Evolutionary conservation across 768 basidiomycete species (phyloP).

Genomic region (Collybia mongolica): DNA sequence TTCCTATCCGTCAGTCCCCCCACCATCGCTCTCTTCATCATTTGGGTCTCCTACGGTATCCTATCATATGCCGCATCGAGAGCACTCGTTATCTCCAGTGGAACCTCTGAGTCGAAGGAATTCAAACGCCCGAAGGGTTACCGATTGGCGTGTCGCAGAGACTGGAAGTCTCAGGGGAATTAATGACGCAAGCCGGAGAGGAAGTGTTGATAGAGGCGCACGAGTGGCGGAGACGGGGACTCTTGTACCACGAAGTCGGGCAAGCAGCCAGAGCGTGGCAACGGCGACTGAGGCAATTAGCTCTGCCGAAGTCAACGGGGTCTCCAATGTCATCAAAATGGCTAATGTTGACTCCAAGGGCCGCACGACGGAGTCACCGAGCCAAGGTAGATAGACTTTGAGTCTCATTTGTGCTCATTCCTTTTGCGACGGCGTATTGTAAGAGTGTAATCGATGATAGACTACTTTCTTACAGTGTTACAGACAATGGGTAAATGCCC

Average conservation of each 20-base stretch:
- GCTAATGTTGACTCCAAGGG: constrained; percentile 5
- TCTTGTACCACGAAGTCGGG: constrained; percentile 47
- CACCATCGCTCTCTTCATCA: constrained; percentile 76
- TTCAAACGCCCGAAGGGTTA: constrained; percentile 40
- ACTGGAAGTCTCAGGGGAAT: constrained; percentile 31
- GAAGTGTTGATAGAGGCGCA: constrained; percentile 61
- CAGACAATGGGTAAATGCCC: neutral
- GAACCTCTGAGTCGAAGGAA: constrained; percentile 54
- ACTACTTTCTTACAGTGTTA: constrained; percentile 1
- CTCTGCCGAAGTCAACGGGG: constrained; percentile 17
- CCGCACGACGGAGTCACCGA: neutral
- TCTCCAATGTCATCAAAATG: constrained; percentile 12
- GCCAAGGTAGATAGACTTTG: too few species aligned
- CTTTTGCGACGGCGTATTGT: neutral
- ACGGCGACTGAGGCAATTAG: too few species aligned
- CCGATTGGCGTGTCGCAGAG: constrained; percentile 32
- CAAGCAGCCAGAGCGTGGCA: constrained; percentile 42
- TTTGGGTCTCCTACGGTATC: constrained; percentile 68
- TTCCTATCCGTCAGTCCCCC: constrained; percentile 82
- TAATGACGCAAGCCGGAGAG: constrained; percentile 47
- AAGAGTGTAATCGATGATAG: neutral
- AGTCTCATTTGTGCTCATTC: too few species aligned
- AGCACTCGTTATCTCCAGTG: constrained; percentile 47
- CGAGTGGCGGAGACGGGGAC: constrained; percentile 70
- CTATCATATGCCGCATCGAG: constrained; percentile 44